Percentiles rank a stretch among this genome's conserved stretches.
phyloP scores from a whole-genome alignment of 495 filamentous ascomycete genomes.

The Parachaetomium inaequale region DNA sequence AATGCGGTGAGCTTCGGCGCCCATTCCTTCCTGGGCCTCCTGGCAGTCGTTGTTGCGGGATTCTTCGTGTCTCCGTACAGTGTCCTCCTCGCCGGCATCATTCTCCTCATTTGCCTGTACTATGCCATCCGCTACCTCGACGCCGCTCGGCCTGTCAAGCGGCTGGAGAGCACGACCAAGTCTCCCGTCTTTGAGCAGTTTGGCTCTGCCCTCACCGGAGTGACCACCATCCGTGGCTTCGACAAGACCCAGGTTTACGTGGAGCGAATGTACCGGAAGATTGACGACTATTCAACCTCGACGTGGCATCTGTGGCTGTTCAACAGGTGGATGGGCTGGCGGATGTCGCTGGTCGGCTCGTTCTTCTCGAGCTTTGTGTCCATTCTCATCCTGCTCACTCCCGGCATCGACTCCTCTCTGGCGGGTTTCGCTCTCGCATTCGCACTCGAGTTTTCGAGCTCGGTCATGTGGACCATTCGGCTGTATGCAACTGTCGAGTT shows the following conservation, averaged over 20 bases:
- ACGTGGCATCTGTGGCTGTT: slow-evolving; percentile 69
- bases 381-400: slow-evolving; percentile 57
- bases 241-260: slow-evolving; percentile 61
- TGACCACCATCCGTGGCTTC: slow-evolving; percentile 74
- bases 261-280: slow-evolving; percentile 58
- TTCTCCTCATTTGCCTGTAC: slow-evolving; percentile 54
- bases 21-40: slow-evolving; percentile 48
- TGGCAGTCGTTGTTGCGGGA: slow-evolving; percentile 59
- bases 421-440: slow-evolving; percentile 75
- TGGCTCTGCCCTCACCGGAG: slow-evolving; percentile 63
- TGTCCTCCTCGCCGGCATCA: slow-evolving; percentile 52
- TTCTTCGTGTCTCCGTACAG: slow-evolving; percentile 61
- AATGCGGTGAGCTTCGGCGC: slow-evolving; percentile 56
- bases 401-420: slow-evolving; percentile 65
- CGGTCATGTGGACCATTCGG: slow-evolving; percentile 58
- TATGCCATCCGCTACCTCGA: slow-evolving; percentile 59
- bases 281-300: slow-evolving; percentile 61
- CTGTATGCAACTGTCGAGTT: slow-evolving; percentile 65
- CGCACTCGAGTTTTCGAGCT: slow-evolving; percentile 49
- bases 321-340: slow-evolving; percentile 69
- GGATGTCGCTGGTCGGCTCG: slow-evolving; percentile 66
- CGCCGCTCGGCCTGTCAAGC: slow-evolving; percentile 71
- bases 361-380: slow-evolving; percentile 65
- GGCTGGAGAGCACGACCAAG: slow-evolving; percentile 68
- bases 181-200: slow-evolving; percentile 78